Evolutionary conservation across 2,329 filamentous ascomycete genomes (phyloP), one percentile per base, ranked within the genome.

Genomic region (Tetracladium maxilliforme): DNA sequence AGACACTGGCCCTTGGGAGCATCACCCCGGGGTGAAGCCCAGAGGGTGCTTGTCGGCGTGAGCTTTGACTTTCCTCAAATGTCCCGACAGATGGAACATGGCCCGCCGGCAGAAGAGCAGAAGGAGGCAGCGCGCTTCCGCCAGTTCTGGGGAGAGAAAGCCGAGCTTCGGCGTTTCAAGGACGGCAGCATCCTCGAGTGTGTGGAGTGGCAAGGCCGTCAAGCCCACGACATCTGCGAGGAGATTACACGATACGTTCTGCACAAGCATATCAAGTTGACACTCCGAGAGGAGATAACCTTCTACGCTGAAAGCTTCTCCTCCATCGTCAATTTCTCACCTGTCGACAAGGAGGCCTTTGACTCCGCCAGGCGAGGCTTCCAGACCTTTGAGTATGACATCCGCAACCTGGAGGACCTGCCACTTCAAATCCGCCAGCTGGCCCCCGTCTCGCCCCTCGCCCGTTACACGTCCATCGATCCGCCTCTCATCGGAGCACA

Each of bases 171-270:
- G 35, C 79, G 90, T 12, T 98, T 98, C 59, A 92, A 86, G 40
- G 84, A 95, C 42, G 90, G 90, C 13, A 87, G 77, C 39, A 94
- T 98, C 36, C 63, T 84, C 7, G 92, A 98, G 49, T 93, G 81
- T 41, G 58, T 95, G 16, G 75, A 92, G 12, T 98, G 90, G 90
- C 66, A 73, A 35, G 62, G 67, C 27, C 57, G 65, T 2, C 56
- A 70, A 2, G 56, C 62, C 4, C 48, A 54, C 16, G 68, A 74
- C 6, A 70, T 93, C 12, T 69, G 83, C 26, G 68, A 83, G 41
- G 83, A 93, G 36, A 90, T 95, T 30, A 55, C 84, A 23, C 58
- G 63, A 4, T 80, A 86, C 43, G 59, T 81, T 11, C 53, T 92
- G 9, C 56, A 62, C 17, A 62, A 68, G 5, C 84, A 92, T 49